A percentile compares a stretch with the other conserved stretches of the same genome.
phyloP scores from a whole-genome alignment of 257 asterid species.

The Solanum tacnaense region DNA sequence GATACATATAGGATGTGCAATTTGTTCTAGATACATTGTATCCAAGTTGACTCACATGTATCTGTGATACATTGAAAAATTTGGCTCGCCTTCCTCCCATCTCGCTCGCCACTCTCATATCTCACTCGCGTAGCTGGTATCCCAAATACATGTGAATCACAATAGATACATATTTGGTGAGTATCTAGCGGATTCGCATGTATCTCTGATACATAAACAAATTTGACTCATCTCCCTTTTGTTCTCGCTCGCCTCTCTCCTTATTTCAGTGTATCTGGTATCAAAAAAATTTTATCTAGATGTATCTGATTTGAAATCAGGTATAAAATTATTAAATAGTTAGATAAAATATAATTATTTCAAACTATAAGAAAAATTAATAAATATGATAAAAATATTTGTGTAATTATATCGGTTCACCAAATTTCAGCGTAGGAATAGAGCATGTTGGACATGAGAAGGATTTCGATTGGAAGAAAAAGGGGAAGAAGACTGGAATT shows the following conservation, averaged over 20 bases:
- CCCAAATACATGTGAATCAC: no score
- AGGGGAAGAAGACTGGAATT: neutral
- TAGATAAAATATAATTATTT: no score
- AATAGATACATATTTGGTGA: no score
- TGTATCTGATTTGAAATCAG: no score
- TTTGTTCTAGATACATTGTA: no score
- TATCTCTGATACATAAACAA: no score
- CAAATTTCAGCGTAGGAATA: neutral
- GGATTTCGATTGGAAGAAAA: neutral
- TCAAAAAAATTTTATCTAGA: accelerated
- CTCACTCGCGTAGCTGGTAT: no score
- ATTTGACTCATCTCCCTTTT: no score
- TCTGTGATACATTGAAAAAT: neutral
- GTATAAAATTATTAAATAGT: no score
- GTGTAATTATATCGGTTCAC: neutral
- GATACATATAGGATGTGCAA: neutral
- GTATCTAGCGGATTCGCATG: neutral
- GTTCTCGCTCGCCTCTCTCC: neutral
- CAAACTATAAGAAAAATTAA: no score
- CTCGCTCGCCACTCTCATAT: neutral
- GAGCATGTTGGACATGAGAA: neutral
- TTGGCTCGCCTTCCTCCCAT: neutral
- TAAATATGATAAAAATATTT: no score
- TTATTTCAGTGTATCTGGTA: no score
- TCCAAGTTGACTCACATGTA: neutral